Evolutionary conservation across 371 early-diverging fungal genomes (phyloP).

Genomic region (Mucor saturninus): DNA sequence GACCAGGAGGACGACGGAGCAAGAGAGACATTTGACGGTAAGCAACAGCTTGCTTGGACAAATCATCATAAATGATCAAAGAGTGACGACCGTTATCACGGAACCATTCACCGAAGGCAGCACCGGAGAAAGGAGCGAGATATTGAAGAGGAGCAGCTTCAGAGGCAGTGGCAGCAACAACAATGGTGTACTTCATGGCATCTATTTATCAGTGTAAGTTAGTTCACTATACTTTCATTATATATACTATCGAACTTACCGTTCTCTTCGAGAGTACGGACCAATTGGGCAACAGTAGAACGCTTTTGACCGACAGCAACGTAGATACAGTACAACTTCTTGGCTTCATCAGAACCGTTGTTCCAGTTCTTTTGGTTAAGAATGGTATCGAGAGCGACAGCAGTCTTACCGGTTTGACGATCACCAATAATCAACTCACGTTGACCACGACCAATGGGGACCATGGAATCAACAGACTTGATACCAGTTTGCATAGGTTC

Average conservation of each 20-base stretch:
- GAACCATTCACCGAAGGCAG: constrained; percentile 94
- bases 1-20: constrained; percentile 97
- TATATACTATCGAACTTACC: constrained; percentile 21
- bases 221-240: not conserved
- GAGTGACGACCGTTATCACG: constrained; percentile 96
- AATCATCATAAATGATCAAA: constrained; percentile 95
- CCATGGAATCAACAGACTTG: constrained; percentile 98
- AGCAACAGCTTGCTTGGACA: constrained; percentile 97
- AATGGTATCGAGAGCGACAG: constrained; percentile 95
- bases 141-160: constrained; percentile 96
- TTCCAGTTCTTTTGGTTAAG: constrained; percentile 98
- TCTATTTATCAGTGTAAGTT: not conserved
- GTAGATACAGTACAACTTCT: constrained; percentile 93
- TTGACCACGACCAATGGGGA: constrained; percentile 98
- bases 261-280: constrained; percentile 93
- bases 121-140: constrained; percentile 96
- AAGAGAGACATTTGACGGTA: constrained; percentile 98
- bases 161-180: constrained; percentile 96
- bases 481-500: constrained; percentile 98
- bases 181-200: constrained; percentile 86
- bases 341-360: constrained; percentile 50
- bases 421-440: constrained; percentile 99
- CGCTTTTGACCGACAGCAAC: constrained; percentile 97
- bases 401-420: constrained; percentile 97
- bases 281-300: constrained; percentile 97